These are phyloP conservation scores for Candida lessepsii DNA, from an alignment of 805 yeast genomes.

Conservation along the genomic window DNA sequence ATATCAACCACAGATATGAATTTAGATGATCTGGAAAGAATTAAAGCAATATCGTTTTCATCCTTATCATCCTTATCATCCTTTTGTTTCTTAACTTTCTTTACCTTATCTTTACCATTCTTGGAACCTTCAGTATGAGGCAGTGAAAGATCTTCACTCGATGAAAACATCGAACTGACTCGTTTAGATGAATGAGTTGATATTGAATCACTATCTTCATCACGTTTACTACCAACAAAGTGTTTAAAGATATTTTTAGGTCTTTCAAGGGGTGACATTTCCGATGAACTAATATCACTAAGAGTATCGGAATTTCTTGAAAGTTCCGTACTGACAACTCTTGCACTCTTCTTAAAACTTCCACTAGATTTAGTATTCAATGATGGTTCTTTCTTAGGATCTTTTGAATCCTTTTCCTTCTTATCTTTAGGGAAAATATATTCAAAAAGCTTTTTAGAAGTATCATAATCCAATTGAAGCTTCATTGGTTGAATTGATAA, in stretches of 20 bases:
- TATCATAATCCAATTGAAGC: conserved; percentile 68
- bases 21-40: conserved; percentile 42
- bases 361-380: neutral
- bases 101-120: conserved; percentile 3
- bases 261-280: conserved; percentile 11
- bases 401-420: conserved; percentile 1
- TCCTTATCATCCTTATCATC: conserved; percentile 11
- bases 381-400: neutral
- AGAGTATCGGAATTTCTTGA: conserved; percentile 1
- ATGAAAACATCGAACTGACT: conserved; percentile 14
- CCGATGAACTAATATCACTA: conserved; percentile 13
- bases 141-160: conserved; percentile 12
- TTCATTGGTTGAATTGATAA: conserved; percentile 64
- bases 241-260: conserved; percentile 15
- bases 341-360: neutral
- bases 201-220: conserved; percentile 11
- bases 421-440: conserved; percentile 67
- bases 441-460: conserved; percentile 59
- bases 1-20: conserved; percentile 41
- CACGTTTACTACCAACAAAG: conserved; percentile 5
- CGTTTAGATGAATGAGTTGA: conserved; percentile 10
- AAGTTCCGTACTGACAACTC: conserved; percentile 1
- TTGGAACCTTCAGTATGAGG: conserved; percentile 6
- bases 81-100: conserved; percentile 9
- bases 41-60: conserved; percentile 37